Base-by-base conservation (phyloP, 441 rosid genomes). In the Jatropha multifida region DNA sequence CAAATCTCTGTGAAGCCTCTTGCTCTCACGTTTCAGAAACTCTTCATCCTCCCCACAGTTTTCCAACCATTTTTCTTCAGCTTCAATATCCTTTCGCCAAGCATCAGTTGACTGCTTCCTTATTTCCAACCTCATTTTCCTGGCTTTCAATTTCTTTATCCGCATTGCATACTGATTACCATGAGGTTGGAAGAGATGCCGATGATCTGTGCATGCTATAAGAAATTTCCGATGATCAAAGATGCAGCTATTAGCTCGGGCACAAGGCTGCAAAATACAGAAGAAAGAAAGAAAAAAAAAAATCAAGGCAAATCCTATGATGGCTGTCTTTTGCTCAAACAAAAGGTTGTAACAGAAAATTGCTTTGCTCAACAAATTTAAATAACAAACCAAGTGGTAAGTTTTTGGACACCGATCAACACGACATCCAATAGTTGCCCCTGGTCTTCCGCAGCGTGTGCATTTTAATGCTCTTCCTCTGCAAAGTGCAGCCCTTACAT, bases 21-120 rank as follows among this genome's bases (percentile, higher is more conserved):
- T 96, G 87, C 94, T 90, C 81, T 96, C 99, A 80, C 98, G 95
- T 86, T 92, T 96, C 82, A 96, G 75, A 81, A 96, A 96, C 82
- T 96, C 99, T 81, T 96, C 99, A 89, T 96, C 99, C 84, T 94
- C 97, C 70, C 99, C 99, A 77, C 98, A 96, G 82, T 94, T 92
- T 81, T 94, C 99, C 85, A 96, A 83, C 99, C 98, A 96, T 76
- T 89, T 96, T 83, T 96, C 99, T 86, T 96, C 98, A 5, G 94
- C 93, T 81, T 96, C 99, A 82, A 91, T 82, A 87, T 96, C 99
- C 86, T 88, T 96, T 59, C 97, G 86, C 87, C 88, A 87, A 74
- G 93, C 90, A 84, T 96, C 99, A 88, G 88, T 91, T 78, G 94
- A 89, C 48, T 56, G 76, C 81, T 96, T 96, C 83, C 94, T 89